Base-by-base conservation (phyloP, 345 rosid species). In the Gossypium arboreum region DNA sequence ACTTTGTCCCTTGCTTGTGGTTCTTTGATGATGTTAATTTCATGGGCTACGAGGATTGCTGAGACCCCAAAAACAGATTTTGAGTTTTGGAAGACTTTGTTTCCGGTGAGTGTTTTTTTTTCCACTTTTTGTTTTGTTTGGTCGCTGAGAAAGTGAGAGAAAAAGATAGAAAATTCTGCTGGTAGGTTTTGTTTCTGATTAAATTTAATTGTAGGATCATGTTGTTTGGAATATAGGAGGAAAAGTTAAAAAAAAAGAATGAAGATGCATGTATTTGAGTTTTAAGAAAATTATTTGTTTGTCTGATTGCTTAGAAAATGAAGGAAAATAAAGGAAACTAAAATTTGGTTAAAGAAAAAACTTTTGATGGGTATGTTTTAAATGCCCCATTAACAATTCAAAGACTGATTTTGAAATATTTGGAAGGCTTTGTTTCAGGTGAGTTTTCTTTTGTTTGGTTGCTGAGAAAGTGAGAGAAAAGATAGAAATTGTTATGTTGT, bases 381-480 rank as follows among this genome's bases (percentile, higher is more conserved):
- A 34, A 34, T 34, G 41, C 7, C 41, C 10, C 24, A 54, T 54
- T 54, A 54, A 7, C 24, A 54, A 54, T 54, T 54, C 99, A 0
- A 85, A 90, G 63, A 93, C 98, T 1, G 99, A 91, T 79, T 81
- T 91, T 17, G 91, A 95, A 34, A 34, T 48, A 91, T 95, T 83
- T 95, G 98, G 97, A 93, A 95, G 88, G 80, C 90, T 51, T 83
- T 94, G 82, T 86, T 94, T 74, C 98, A 97, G 76, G 98, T 94
- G 81, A 89, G 95, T 88, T 59, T 5, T 80, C 51, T 6, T 81
- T 81, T 56, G 60, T 69, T 85, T 78, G 72, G 65, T 65, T 75
- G 58, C n/a, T 74, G 72, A 50, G 27, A 56, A 56, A 20, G 60
- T 56, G 60, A 56, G 25, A 56, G 20, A 18, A 45, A 45, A 56